These are phyloP conservation scores for Dryas drummondii DNA, from an alignment of 306 rosid genomes.

Conservation along the genomic window DNA sequence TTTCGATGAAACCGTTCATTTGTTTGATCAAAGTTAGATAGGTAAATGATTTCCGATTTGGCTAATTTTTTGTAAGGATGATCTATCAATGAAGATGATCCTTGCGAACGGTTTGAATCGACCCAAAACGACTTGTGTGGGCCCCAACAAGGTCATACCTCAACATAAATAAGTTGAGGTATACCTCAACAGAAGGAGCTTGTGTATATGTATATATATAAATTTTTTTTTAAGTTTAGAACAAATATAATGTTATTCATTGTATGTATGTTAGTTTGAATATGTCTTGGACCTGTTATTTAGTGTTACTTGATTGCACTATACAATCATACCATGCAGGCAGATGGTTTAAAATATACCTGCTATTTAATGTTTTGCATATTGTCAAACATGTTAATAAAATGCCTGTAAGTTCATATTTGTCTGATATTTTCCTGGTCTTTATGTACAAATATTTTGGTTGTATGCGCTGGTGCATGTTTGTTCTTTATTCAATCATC, in stretches of 20 bases:
- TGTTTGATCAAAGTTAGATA: too few relatives aligned
- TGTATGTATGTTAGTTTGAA: not conserved
- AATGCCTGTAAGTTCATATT: constrained; percentile 23
- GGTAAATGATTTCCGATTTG: too few relatives aligned
- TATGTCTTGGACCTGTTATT: not conserved
- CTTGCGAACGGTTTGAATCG: too few relatives aligned
- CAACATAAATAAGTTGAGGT: too few relatives aligned
- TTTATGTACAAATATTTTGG: not conserved
- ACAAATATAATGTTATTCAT: not conserved
- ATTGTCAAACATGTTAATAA: constrained; percentile 22
- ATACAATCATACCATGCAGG: constrained; percentile 22
- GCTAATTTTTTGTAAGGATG: too few relatives aligned
- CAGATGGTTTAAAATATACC: constrained; percentile 28
- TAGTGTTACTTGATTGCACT: not conserved
- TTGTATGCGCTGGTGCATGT: not conserved
- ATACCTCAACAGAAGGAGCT: too few relatives aligned
- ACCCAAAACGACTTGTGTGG: too few relatives aligned
- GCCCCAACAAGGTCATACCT: too few relatives aligned
- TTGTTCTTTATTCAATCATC: not conserved
- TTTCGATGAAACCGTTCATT: too few relatives aligned
- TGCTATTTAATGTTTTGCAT: constrained; percentile 31
- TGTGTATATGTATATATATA: not conserved
- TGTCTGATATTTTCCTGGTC: constrained; percentile 4
- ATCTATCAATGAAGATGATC: too few relatives aligned
- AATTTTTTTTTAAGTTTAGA: not conserved